Evolutionary conservation across 768 basidiomycete genomes (phyloP).

Genomic region (Crucibulum laeve): DNA sequence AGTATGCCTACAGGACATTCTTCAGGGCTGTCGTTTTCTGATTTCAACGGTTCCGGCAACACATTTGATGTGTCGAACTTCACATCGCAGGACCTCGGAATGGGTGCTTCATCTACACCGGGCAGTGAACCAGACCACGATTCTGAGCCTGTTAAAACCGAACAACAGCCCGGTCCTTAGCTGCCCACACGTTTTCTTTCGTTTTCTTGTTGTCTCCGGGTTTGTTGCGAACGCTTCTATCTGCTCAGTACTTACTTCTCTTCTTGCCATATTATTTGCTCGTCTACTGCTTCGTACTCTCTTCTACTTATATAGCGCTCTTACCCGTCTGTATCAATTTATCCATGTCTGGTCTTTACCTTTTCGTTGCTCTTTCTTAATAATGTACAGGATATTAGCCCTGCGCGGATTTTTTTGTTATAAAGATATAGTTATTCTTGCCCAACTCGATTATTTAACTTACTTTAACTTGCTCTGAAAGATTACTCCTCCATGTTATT

Average conservation of each 20-base stretch:
- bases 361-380: constrained; percentile 27
- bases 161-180: constrained; percentile 37
- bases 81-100: constrained; percentile 60
- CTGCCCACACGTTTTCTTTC: constrained; percentile 9
- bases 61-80: constrained; percentile 72
- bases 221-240: constrained; percentile 10
- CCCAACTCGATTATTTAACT: constrained; percentile 20
- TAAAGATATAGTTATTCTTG: constrained; percentile 24
- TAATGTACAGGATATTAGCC: constrained; percentile 30
- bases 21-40: constrained; percentile 64
- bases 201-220: constrained; percentile 13
- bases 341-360: constrained; percentile 13
- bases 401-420: constrained; percentile 30
- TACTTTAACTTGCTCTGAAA: constrained; percentile 7
- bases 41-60: constrained; percentile 58
- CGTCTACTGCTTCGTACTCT: constrained; percentile 1
- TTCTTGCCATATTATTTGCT: constrained; percentile 9
- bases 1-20: constrained; percentile 53
- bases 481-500: constrained; percentile 7
- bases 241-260: constrained; percentile 9
- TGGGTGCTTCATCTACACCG: constrained; percentile 47
- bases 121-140: constrained; percentile 60
- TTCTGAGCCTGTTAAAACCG: constrained; percentile 63
- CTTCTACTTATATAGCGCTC: constrained; percentile 18
- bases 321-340: constrained; percentile 22